Conservation (phyloP, 2,329 filamentous ascomycete species). For the Fusarium domesticum region DNA sequence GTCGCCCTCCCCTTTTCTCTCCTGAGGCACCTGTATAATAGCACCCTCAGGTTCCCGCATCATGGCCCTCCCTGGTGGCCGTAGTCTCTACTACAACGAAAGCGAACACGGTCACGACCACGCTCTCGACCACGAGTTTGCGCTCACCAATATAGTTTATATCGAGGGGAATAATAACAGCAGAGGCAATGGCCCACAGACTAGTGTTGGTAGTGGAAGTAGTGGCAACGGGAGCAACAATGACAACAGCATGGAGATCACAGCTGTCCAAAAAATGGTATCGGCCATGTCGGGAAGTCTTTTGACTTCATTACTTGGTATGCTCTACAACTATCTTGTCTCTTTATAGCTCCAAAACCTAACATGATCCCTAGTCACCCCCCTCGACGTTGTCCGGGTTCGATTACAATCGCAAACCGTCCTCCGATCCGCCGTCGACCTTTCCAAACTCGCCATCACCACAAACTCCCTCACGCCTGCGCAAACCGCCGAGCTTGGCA, state of each 20-base stretch:
- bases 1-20: conserved; percentile 4
- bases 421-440: conserved; percentile 49
- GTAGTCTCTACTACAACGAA: conserved; percentile 17
- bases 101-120: conserved; percentile 13
- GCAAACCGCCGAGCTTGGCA: conserved; percentile 76
- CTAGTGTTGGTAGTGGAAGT: conserved; percentile 7
- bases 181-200: conserved; percentile 8
- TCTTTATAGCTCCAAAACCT: not conserved
- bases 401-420: conserved; percentile 80
- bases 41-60: not conserved
- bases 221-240: conserved; percentile 2
- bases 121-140: conserved; percentile 29
- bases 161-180: conserved; percentile 11
- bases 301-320: conserved; percentile 84
- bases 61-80: conserved; percentile 22
- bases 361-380: conserved; percentile 64
- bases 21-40: conserved; percentile 1
- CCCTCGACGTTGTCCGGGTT: conserved; percentile 93
- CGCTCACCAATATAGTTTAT: conserved; percentile 30
- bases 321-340: conserved; percentile 21
- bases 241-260: conserved; percentile 61
- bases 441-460: conserved; percentile 55
- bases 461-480: conserved; percentile 63
- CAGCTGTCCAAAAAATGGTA: conserved; percentile 86
- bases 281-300: conserved; percentile 90